Evolutionary conservation across 2,329 filamentous ascomycete genomes (phyloP), one percentile per base, ranked within the genome.

Genomic region (Colletotrichum graminicola): DNA sequence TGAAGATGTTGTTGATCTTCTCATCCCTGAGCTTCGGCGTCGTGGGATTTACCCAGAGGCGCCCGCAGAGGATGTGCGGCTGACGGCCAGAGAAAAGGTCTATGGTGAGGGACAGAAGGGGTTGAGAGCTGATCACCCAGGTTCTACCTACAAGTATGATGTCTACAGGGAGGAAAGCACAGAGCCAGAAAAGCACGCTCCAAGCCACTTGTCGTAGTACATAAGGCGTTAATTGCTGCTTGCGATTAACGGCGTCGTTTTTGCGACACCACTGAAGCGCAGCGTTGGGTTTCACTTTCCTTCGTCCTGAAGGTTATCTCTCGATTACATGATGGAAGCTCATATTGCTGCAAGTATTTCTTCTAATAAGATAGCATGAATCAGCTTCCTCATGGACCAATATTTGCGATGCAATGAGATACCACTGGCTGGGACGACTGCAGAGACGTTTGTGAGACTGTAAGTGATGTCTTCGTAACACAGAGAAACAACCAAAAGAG

Each of bases 111-210:
- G 90, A 0, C 89, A 91, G 77, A 83, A 79, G 7, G 81, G 84
- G 18, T 76, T 92, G 70, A 82, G 89, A 47, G 81, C 81, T 73
- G 90, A 92, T 77, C 90, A 92, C 77, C 76, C 82, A 0, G 90
- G 89, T 1, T 87, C 84, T 61, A 78, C 75, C 73, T 92, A 91
- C 76, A 90, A 89, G 79, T 92, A 91, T 74, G 83, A 88, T 74
- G 85, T 89, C 1, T 92, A 91, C 74, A 78, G 85, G 67, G 88
- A 91, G 74, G 86, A 89, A 39, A 21, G 16, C 52, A 7, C 32
- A 2, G 52, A 23, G 21, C 10, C 18, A 34, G 18, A n/a, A 11
- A 18, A 34, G 29, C 18, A 36, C 0, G 52, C 12, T 29, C 5
- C 12, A 12, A 32, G 6, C 6, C 14, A n/a, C n/a, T n/a, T n/a